Percentiles rank a stretch among this genome's conserved stretches.
Conservation (phyloP, 1,284 basidiomycete genomes). For the Lignosus rhinocerotis region DNA sequence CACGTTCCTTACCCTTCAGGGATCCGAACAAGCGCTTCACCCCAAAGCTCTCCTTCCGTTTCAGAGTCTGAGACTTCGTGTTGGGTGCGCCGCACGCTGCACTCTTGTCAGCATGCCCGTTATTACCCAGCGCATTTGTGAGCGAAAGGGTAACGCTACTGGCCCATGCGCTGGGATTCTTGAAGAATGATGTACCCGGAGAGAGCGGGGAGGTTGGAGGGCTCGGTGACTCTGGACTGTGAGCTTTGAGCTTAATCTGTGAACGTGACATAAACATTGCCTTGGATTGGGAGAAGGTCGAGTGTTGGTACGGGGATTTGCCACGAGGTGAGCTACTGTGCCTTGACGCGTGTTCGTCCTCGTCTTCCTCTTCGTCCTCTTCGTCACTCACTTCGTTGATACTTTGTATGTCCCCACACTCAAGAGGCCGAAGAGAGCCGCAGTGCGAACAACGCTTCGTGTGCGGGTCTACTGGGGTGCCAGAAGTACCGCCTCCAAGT, state of each 20-base stretch:
- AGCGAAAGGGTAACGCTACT: constrained; percentile 31
- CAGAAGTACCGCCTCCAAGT: constrained; percentile 8
- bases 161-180: constrained; percentile 27
- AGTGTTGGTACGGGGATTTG: constrained; percentile 19
- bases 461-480: constrained; percentile 3
- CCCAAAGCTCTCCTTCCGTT: constrained; percentile 33
- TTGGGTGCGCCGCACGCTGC: constrained; percentile 3
- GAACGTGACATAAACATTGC: constrained; percentile 6
- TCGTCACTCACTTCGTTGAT: constrained; percentile 23
- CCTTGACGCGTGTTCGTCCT: constrained; percentile 5
- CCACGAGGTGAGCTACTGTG: constrained; percentile 11
- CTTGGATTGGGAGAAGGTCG: neutral
- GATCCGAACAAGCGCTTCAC: constrained; percentile 32
- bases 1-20: constrained; percentile 35
- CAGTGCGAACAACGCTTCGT: constrained; percentile 28
- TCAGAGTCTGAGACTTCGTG: constrained; percentile 6
- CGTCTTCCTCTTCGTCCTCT: constrained; percentile 16
- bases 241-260: constrained; percentile 4
- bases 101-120: constrained; percentile 11
- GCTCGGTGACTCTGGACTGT: constrained; percentile 16
- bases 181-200: constrained; percentile 23
- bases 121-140: constrained; percentile 15
- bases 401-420: constrained; percentile 19
- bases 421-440: constrained; percentile 23
- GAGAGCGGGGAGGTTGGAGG: constrained; percentile 26